Evolutionary conservation across 768 basidiomycete genomes (phyloP).

Genomic region (Rhodotorula paludigena): DNA sequence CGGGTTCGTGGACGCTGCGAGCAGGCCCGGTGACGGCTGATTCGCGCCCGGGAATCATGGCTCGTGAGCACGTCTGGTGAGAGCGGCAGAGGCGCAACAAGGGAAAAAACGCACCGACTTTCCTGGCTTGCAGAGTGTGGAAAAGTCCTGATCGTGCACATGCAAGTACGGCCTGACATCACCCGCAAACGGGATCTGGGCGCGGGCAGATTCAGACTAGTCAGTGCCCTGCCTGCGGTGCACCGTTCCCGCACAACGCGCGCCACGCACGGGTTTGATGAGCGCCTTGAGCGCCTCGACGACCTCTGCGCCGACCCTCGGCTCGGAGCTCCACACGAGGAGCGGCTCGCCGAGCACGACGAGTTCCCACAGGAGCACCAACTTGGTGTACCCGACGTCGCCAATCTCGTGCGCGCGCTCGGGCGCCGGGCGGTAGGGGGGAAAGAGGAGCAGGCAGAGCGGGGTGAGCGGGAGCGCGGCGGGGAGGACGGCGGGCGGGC

Average conservation of each 20-base stretch:
- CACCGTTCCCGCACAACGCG: not conserved
- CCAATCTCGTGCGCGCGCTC: slow-evolving; percentile 5
- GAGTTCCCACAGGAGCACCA: slow-evolving; percentile 74
- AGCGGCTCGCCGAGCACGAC: slow-evolving; percentile 84
- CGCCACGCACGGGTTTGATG: slow-evolving; percentile 64
- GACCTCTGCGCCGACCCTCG: slow-evolving; percentile 70
- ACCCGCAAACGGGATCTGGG: slow-evolving; percentile 70
- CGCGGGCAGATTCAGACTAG: not conserved
- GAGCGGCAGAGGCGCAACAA: not conserved
- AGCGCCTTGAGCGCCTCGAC: slow-evolving; percentile 90
- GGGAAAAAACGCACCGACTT: slow-evolving; percentile 44
- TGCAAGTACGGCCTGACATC: slow-evolving; percentile 94
- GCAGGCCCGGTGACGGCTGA: slow-evolving; percentile 55
- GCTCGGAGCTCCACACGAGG: slow-evolving; percentile 75
- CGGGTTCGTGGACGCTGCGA: slow-evolving; percentile 84
- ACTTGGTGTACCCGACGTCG: slow-evolving; percentile 44
- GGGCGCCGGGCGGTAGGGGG: not conserved
- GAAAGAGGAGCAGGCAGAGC: slow-evolving; percentile 47
- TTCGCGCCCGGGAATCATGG: no score
- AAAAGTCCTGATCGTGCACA: slow-evolving; percentile 70
- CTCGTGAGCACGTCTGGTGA: no score
- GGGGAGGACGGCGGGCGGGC: slow-evolving; percentile 52
- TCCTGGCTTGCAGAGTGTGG: slow-evolving; percentile 65
- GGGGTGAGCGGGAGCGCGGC: slow-evolving; percentile 62
- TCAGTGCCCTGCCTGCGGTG: not conserved